A percentile compares a stretch with the other conserved stretches of the same genome.
Evolutionary conservation across 306 rosid genomes (phyloP).

Genomic region (Quercus ilex): DNA sequence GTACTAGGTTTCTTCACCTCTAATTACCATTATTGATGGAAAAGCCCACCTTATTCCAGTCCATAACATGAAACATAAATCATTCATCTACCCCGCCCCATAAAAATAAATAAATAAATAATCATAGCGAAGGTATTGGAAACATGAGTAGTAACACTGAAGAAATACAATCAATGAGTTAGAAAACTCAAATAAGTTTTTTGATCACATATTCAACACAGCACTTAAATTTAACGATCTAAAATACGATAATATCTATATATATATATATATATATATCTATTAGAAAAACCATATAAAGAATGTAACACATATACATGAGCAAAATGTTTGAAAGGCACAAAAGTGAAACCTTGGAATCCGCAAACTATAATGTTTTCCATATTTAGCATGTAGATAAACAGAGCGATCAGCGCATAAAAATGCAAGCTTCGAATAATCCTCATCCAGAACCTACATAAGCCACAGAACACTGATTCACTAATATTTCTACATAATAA

Average conservation of each 20-base stretch:
- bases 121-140: background rate
- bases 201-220: background rate
- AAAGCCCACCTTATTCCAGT: background rate
- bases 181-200: background rate
- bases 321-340: background rate
- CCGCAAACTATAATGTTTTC: constrained; percentile 82
- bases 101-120: too few species aligned
- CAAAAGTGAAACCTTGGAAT: constrained; percentile 70
- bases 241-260: background rate
- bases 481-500: background rate
- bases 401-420: constrained; percentile 88
- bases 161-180: background rate
- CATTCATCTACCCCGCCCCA: background rate
- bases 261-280: too few species aligned
- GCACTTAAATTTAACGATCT: background rate
- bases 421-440: constrained; percentile 92
- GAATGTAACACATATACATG: background rate
- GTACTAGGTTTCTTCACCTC: background rate
- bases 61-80: background rate
- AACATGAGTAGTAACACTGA: background rate
- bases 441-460: constrained; percentile 66
- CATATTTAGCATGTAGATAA: constrained; percentile 83
- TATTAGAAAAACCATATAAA: background rate
- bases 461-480: constrained; percentile 17
- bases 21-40: background rate